Base-by-base conservation (phyloP, 345 rosid species). In the Abelmoschus esculentus region DNA sequence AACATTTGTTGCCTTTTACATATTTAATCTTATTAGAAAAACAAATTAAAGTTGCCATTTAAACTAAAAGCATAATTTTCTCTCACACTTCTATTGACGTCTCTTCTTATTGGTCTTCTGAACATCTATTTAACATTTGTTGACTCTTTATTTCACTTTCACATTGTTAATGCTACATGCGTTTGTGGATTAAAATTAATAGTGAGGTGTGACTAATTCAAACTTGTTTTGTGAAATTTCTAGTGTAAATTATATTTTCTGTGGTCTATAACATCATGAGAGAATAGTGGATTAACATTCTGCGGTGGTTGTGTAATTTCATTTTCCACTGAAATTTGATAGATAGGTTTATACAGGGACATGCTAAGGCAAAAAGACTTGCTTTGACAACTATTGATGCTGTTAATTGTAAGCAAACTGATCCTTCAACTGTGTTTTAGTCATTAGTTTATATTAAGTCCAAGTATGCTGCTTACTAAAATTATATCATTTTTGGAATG, bases 331-430 rank as follows among this genome's bases (percentile, higher is more conserved):
- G 61, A 64, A 47, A 36, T 71, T 61, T 72, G 56, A 53, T 60
- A 19, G 59, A 32, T 72, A 57, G 74, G 59, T 63, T 58, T 67
- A 67, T 73, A 61, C 81, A 86, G 93, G 81, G 83, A 68, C 80
- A 79, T 67, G 70, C 74, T 67, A 89, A 69, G 81, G 61, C 78
- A 50, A 89, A 85, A 77, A 73, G 81, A 77, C 80, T 78, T 71
- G 82, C 80, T 17, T 75, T 84, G 34, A 80, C 88, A 49, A 80
- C 83, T 6, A 70, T 83, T 69, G 77, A 74, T 69, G 73, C 85
- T 77, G 80, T 71, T 53, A 76, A 79, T 67, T 65, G 91, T 87
- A 76, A 79, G 85, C 71, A 64, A 36, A 53, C 47, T 29, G 26
- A 71, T 50, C 64, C 55, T 65, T 61, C 55, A 29, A 17, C 59